A percentile compares a stretch with the other conserved stretches of the same genome.
These are phyloP conservation scores for Globisporangium echinulatum DNA, from an alignment of 352 stramenopile species.

Conservation along the genomic window DNA sequence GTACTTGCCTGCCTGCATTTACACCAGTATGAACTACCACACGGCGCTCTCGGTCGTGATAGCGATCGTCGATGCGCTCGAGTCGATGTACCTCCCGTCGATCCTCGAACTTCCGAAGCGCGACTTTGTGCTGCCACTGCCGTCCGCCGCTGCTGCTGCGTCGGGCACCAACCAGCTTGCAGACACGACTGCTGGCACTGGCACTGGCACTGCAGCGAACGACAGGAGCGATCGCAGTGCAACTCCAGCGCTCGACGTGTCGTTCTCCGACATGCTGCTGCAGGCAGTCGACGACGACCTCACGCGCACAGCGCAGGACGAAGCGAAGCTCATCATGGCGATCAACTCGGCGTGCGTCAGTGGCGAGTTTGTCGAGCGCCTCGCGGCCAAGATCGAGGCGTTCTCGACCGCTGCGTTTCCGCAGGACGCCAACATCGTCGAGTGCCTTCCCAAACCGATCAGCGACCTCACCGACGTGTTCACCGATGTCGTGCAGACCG, in stretches of 20 bases:
- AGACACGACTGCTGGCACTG: neutral
- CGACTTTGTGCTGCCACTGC: conserved; percentile 48
- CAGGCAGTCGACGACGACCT: conserved; percentile 78
- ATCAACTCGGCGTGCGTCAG: conserved; percentile 84
- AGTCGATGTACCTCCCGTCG: conserved; percentile 72
- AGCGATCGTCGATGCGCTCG: conserved; percentile 73
- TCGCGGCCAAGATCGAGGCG: conserved; percentile 56
- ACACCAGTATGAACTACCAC: conserved; percentile 68
- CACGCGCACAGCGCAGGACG: conserved; percentile 44
- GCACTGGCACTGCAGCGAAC: conserved; percentile 4
- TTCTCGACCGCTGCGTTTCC: conserved; percentile 43
- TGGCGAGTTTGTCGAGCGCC: conserved; percentile 54
- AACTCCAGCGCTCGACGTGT: conserved; percentile 24
- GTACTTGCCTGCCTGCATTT: conserved; percentile 2
- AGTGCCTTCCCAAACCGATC: conserved; percentile 71
- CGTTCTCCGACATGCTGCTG: conserved; percentile 76
- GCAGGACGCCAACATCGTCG: conserved; percentile 44
- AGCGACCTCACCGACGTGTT: conserved; percentile 66
- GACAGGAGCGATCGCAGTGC: neutral
- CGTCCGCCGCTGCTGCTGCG: neutral
- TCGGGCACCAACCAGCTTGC: neutral
- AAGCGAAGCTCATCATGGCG: conserved; percentile 82
- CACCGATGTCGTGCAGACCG: conserved; percentile 61
- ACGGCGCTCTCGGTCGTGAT: conserved; percentile 78
- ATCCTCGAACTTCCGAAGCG: conserved; percentile 63